phyloP scores from a whole-genome alignment of 192 early-diverging fungal species.

The Gaertneriomyces sp. region DNA sequence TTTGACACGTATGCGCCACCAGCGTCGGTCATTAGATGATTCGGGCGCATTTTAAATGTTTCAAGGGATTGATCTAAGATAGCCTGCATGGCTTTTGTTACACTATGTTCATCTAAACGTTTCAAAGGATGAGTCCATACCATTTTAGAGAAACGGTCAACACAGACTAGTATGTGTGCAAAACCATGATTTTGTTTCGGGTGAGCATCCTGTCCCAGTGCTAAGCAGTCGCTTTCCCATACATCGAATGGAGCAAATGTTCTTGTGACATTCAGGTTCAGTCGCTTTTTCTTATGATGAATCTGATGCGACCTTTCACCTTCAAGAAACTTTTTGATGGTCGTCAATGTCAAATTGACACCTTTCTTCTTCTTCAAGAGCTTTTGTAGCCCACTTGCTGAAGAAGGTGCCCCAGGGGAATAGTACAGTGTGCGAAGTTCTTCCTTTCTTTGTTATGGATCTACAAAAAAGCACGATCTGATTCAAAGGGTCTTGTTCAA shows the following conservation, averaged over 20 bases:
- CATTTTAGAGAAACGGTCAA: slow-evolving; percentile 26
- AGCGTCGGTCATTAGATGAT: slow-evolving; percentile 11
- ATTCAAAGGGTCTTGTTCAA: not conserved
- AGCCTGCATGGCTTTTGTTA: slow-evolving; percentile 1
- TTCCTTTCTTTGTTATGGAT: slow-evolving; percentile 5
- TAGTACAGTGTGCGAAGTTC: slow-evolving; percentile 12
- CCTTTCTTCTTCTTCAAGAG: slow-evolving; percentile 3
- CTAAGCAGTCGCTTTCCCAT: slow-evolving; percentile 15
- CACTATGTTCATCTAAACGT: slow-evolving; percentile 4
- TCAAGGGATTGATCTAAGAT: not conserved
- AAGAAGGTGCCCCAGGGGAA: slow-evolving; percentile 8
- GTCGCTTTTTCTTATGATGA: slow-evolving; percentile 17
- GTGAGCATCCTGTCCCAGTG: slow-evolving; percentile 14
- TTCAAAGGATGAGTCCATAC: slow-evolving; percentile 8
- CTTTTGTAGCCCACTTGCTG: slow-evolving; percentile 6
- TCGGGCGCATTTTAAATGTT: slow-evolving; percentile 8
- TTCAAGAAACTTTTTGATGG: slow-evolving; percentile 7
- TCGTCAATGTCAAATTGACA: slow-evolving; percentile 6
- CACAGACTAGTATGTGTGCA: slow-evolving; percentile 19
- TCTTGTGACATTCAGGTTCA: slow-evolving; percentile 19
- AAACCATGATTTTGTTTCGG: slow-evolving; percentile 8
- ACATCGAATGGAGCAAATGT: slow-evolving; percentile 13
- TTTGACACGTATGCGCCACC: slow-evolving; percentile 8
- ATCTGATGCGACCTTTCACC: slow-evolving; percentile 10
- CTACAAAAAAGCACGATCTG: not conserved